A percentile compares a stretch with the other conserved stretches of the same genome.
Conservation (phyloP, 2,329 filamentous ascomycete genomes). For the Hypoxylon sp. region DNA sequence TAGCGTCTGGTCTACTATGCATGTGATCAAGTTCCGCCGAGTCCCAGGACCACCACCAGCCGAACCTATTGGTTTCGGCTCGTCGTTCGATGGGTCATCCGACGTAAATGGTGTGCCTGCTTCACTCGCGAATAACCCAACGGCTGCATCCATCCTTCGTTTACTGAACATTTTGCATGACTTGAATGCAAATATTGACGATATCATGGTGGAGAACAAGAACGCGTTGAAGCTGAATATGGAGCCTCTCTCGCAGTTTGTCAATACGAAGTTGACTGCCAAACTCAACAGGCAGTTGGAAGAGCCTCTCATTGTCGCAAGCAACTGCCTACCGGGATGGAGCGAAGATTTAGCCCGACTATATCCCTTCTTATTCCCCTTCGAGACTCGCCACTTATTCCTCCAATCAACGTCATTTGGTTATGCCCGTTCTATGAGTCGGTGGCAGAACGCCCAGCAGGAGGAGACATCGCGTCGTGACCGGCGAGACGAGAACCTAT, state of each 20-base stretch:
- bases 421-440: conserved; percentile 95
- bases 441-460: conserved; percentile 94
- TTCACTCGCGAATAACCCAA: conserved; percentile 85
- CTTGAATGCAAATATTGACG: conserved; percentile 92
- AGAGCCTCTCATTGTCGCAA: conserved; percentile 96
- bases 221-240: conserved; percentile 78
- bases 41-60: conserved; percentile 85
- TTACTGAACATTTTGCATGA: conserved; percentile 92
- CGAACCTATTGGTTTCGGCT: conserved; percentile 75
- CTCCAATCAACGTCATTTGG: conserved; percentile 98
- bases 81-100: conserved; percentile 63
- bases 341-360: conserved; percentile 93
- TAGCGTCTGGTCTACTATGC: conserved; percentile 90
- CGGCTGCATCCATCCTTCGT: conserved; percentile 88
- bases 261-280: conserved; percentile 97
- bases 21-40: conserved; percentile 92
- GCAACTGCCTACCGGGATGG: conserved; percentile 95
- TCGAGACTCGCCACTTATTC: conserved; percentile 97
- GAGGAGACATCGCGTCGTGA: conserved; percentile 85
- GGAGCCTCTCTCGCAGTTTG: conserved; percentile 92
- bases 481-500: conserved; percentile 89
- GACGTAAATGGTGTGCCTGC: conserved; percentile 76
- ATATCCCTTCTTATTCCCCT: conserved; percentile 97
- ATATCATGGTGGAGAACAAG: conserved; percentile 85
- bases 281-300: conserved; percentile 98